A percentile compares a stretch with the other conserved stretches of the same genome.
phyloP scores from a whole-genome alignment of 345 rosid genomes.

The thale cress (Arabidopsis thaliana) region DNA sequence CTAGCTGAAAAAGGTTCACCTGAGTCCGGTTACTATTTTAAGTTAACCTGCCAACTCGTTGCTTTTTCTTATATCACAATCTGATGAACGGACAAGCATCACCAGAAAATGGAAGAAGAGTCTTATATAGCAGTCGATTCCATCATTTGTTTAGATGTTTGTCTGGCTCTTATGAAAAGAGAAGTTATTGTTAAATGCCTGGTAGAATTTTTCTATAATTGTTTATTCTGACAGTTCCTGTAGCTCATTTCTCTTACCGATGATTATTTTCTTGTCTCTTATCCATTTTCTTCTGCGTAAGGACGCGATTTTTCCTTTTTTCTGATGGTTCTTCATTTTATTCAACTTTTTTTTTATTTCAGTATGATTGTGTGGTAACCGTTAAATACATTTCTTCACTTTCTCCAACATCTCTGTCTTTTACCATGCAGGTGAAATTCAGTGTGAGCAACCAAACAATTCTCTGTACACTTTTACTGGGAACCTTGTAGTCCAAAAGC shows the following conservation, averaged over 20 bases:
- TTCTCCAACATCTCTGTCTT: conserved; percentile 32
- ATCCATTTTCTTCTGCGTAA: conserved; percentile 27
- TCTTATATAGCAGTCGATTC: neutral
- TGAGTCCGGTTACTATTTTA: conserved; percentile 14
- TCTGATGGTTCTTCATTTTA: conserved; percentile 21
- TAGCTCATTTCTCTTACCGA: conserved; percentile 25
- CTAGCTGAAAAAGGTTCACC: conserved; percentile 24
- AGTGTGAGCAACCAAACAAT: conserved; percentile 99
- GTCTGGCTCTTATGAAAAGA: conserved; percentile 8
- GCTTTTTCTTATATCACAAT: conserved; percentile 10
- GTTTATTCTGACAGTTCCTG: conserved; percentile 5
- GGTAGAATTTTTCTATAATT: conserved; percentile 1
- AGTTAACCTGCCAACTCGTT: conserved; percentile 25
- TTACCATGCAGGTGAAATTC: conserved; percentile 86
- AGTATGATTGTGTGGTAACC: conserved; percentile 17
- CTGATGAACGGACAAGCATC: conserved; percentile 11
- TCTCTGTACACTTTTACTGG: conserved; percentile 98
- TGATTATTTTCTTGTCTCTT: conserved; percentile 14
- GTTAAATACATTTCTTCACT: conserved; percentile 1
- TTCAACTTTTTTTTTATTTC: neutral
- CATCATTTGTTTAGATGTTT: conserved; percentile 20
- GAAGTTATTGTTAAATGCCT: conserved; percentile 20
- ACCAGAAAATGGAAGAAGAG: conserved; percentile 24
- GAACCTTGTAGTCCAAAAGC: conserved; percentile 86
- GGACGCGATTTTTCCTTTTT: conserved; percentile 3